Percentiles rank a stretch among this genome's conserved stretches.
Evolutionary conservation across 1,139 yeast genomes (phyloP).

Genomic region (Suhomyces ambrosiae): DNA sequence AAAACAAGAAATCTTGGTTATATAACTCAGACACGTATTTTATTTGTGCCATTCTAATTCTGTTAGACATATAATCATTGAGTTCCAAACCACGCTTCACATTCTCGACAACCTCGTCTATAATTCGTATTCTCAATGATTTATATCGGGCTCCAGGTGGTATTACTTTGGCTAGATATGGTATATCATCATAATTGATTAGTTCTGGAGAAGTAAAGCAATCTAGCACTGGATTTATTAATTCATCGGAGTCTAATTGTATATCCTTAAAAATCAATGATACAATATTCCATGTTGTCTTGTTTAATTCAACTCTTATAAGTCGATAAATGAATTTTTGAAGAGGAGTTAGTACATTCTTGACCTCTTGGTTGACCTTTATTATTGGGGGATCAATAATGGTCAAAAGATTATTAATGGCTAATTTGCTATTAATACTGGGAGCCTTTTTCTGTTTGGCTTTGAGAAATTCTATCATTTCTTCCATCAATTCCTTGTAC

Average conservation of each 20-base stretch:
- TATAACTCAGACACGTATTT: conserved; percentile 62
- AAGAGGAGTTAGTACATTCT: conserved; percentile 33
- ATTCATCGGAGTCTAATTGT: conserved; percentile 46
- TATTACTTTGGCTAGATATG: conserved; percentile 52
- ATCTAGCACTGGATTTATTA: conserved; percentile 44
- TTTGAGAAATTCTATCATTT: conserved; percentile 61
- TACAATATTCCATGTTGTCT: conserved; percentile 36
- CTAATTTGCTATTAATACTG: conserved; percentile 58
- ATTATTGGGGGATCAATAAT: conserved; percentile 62
- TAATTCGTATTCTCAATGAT: conserved; percentile 43
- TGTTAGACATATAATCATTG: conserved; percentile 60
- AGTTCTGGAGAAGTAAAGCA: conserved; percentile 65
- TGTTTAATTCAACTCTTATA: conserved; percentile 53
- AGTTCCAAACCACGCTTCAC: conserved; percentile 67
- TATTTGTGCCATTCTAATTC: conserved; percentile 63
- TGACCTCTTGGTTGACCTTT: conserved; percentile 22
- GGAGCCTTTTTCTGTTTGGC: conserved; percentile 49
- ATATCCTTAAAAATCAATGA: conserved; percentile 45
- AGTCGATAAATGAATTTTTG: conserved; percentile 54
- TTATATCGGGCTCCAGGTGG: conserved; percentile 28
- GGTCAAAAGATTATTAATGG: conserved; percentile 61
- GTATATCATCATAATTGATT: conserved; percentile 58
- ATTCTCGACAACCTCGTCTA: conserved; percentile 70
- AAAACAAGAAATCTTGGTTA: conserved; percentile 50
- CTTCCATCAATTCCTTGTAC: conserved; percentile 59